A percentile compares a stretch with the other conserved stretches of the same genome.
phyloP scores from a whole-genome alignment of 2,329 filamentous ascomycete species.

The Ophiostoma angusticollis region DNA sequence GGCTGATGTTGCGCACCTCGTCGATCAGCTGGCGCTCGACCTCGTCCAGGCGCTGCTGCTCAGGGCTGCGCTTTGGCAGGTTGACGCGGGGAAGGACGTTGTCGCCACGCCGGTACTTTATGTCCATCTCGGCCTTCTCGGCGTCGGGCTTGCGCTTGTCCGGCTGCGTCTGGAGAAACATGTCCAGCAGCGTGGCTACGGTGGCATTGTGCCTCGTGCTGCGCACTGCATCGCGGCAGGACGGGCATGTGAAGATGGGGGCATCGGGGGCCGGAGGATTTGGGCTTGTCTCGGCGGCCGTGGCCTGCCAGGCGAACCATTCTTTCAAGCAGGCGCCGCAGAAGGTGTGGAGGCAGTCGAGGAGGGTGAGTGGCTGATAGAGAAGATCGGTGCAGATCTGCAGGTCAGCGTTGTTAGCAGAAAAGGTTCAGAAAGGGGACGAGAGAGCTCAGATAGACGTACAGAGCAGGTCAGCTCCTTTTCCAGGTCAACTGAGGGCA shows the following conservation, averaged over 20 bases:
- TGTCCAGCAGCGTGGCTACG: constrained; percentile 78
- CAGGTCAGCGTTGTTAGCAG: constrained; percentile 2
- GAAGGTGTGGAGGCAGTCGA: constrained; percentile 91
- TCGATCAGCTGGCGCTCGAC: constrained; percentile 59
- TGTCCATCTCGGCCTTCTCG: constrained; percentile 65
- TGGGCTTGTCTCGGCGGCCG: constrained; percentile 38
- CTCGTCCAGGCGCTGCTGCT: constrained; percentile 44
- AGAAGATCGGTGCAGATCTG: constrained; percentile 96
- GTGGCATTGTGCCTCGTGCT: constrained; percentile 84
- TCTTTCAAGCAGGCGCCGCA: constrained; percentile 91
- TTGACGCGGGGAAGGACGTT: constrained; percentile 56
- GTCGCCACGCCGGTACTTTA: constrained; percentile 70
- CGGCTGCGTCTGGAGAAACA: constrained; percentile 72
- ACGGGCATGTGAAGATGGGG: constrained; percentile 70
- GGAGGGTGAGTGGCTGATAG: constrained; percentile 78
- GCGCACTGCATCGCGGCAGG: constrained; percentile 76
- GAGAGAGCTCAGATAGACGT: constrained; percentile 28
- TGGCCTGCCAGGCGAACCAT: constrained; percentile 80
- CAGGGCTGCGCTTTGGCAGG: constrained; percentile 35
- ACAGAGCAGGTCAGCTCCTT: constrained; percentile 93
- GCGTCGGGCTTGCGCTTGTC: constrained; percentile 53
- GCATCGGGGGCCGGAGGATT: constrained; percentile 34
- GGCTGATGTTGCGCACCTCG: constrained; percentile 59
- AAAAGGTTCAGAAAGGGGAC: background rate
- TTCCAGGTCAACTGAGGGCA: constrained; percentile 58